A percentile compares a stretch with the other conserved stretches of the same genome.
phyloP scores from a whole-genome alignment of 1,284 basidiomycete genomes.

The Wallemia ichthyophaga region DNA sequence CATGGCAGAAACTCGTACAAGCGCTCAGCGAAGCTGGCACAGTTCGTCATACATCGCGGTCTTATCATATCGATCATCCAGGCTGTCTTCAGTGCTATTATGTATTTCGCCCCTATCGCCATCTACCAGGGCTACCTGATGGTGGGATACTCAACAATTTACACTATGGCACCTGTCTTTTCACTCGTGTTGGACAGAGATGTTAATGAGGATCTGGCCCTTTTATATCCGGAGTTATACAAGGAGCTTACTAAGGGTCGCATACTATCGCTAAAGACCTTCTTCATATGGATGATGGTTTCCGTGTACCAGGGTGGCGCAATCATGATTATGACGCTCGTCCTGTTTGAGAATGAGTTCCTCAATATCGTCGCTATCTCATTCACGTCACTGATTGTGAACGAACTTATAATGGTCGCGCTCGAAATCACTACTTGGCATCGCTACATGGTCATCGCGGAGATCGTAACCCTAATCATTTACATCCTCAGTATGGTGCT shows the following conservation, averaged over 20 bases:
- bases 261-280: slow-evolving; percentile 76
- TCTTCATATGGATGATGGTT: slow-evolving; percentile 94
- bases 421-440: slow-evolving; percentile 97
- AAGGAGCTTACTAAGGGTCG: slow-evolving; percentile 93
- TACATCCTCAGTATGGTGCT: slow-evolving; percentile 81
- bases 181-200: slow-evolving; percentile 85
- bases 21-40: slow-evolving; percentile 82
- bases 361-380: slow-evolving; percentile 94
- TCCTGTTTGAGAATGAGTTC: slow-evolving; percentile 92
- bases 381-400: slow-evolving; percentile 80
- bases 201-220: slow-evolving; percentile 75
- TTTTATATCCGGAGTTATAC: slow-evolving; percentile 91
- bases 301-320: slow-evolving; percentile 95
- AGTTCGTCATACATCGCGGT: slow-evolving; percentile 95
- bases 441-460: slow-evolving; percentile 76
- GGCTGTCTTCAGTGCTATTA: slow-evolving; percentile 85
- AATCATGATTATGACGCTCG: slow-evolving; percentile 91
- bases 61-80: slow-evolving; percentile 95
- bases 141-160: slow-evolving; percentile 90
- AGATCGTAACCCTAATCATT: slow-evolving; percentile 59
- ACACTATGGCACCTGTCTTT: slow-evolving; percentile 97
- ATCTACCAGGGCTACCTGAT: slow-evolving; percentile 95
- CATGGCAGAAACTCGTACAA: slow-evolving; percentile 95
- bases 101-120: slow-evolving; percentile 96
- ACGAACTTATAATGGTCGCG: slow-evolving; percentile 97